Percentiles rank a stretch among this genome's conserved stretches.
Conservation (phyloP, 1,284 basidiomycete species). For the Microbotryum scabiosae region DNA sequence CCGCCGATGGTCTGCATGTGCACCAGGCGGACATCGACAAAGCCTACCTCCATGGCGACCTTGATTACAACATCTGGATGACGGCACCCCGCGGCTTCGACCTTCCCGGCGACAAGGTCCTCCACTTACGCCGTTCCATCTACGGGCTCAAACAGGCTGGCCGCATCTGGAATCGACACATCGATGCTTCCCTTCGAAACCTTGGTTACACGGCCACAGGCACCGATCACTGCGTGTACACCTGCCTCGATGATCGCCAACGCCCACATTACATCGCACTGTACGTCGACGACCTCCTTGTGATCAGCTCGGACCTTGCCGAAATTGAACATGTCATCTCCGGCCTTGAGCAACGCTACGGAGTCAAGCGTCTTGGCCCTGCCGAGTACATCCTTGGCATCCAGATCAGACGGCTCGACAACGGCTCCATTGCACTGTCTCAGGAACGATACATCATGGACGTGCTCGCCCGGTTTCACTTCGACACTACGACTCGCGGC, state of each 20-base stretch:
- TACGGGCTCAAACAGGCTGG: constrained; percentile 45
- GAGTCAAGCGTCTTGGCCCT: constrained; percentile 39
- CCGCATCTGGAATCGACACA: constrained; percentile 38
- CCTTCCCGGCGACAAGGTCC: no score
- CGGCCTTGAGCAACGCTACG: constrained; percentile 34
- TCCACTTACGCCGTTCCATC: constrained; percentile 25
- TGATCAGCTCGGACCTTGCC: constrained; percentile 24
- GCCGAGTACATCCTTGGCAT: constrained; percentile 41
- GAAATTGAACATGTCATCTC: constrained; percentile 33
- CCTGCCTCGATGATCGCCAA: no score
- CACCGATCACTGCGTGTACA: constrained; percentile 33
- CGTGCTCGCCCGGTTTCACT: constrained; percentile 37
- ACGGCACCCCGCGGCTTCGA: no score
- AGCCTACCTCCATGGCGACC: no score
- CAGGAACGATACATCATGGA: constrained; percentile 39
- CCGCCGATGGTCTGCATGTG: no score
- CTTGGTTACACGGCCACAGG: constrained; percentile 32
- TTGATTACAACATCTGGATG: no score
- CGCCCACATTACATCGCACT: constrained; percentile 31
- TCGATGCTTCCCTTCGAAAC: constrained; percentile 30
- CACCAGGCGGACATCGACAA: no score
- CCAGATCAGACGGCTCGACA: constrained; percentile 36
- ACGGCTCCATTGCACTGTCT: constrained; percentile 36
- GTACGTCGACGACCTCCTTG: constrained; percentile 40
- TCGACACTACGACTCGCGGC: no score